These are phyloP conservation scores for Jatropha multifida DNA, from an alignment of 441 rosid species.

Conservation along the genomic window DNA sequence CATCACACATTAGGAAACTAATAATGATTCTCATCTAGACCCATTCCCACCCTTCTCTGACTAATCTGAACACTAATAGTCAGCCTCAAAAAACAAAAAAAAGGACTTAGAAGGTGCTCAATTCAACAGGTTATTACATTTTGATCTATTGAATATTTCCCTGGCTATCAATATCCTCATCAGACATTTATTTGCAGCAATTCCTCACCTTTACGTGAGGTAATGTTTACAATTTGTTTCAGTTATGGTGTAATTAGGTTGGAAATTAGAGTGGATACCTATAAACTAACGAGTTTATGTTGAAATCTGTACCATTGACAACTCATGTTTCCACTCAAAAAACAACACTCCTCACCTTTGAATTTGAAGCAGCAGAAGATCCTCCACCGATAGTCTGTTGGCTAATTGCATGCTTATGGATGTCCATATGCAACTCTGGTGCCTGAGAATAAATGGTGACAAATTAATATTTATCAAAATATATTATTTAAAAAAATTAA, in stretches of 20 bases:
- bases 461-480: background rate
- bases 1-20: background rate
- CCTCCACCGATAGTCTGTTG: conserved; percentile 39
- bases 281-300: background rate
- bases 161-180: background rate
- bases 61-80: too few relatives aligned
- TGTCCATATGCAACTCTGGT: conserved; percentile 61
- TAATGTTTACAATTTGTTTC: background rate
- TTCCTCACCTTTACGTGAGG: background rate
- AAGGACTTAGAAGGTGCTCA: background rate
- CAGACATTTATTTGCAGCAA: background rate
- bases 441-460: conserved; percentile 38
- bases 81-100: too few relatives aligned
- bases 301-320: background rate
- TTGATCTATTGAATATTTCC: background rate
- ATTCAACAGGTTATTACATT: background rate
- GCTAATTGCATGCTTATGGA: conserved; percentile 50
- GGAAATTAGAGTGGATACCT: background rate
- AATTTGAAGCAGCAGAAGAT: conserved; percentile 44
- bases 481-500: background rate
- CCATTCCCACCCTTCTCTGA: background rate
- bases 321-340: background rate
- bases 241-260: background rate
- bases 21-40: background rate
- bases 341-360: conserved; percentile 18